Base-by-base conservation (phyloP, 225 moss, liverwort and hornwort species). In the Polytrichum formosum region DNA sequence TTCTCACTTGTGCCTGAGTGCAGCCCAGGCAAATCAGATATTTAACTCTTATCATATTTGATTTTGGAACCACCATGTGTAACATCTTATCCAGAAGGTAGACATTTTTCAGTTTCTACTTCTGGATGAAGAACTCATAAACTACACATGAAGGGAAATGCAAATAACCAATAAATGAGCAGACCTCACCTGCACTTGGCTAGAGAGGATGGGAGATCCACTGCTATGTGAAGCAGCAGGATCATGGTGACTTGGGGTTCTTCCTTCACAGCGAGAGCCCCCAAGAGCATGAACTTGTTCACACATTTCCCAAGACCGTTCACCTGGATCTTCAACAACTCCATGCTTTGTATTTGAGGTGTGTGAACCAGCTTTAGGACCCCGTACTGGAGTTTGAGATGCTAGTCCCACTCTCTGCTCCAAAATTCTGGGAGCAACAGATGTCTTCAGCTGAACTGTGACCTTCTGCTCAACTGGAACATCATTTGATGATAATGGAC, bases 211-310 rank as follows among this genome's bases (percentile, higher is more conserved):
- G 20, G 28, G 83, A 54, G 76, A 37, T 66, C 72, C 81, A 58
- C 78, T 81, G 69, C 76, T 61, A 56, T 81, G 74, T 23, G 79
- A 84, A 67, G 78, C 74, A 70, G 81, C 69, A 74, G 78, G 78
- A 81, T 79, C 81, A 61, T 79, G 81, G 70, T 77, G 76, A 77
- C 78, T 84, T 26, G 79, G 79, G 65, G 79, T 72, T 56, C 83
- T 78, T 63, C 55, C 72, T 61, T 72, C 78, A 7, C 67, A 67
- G 75, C 66, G 85, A 70, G 77, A 73, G 64, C 65, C 83, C 69
- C 64, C 70, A 7, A 73, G 62, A 74, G 72, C 26, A 64, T 54
- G 58, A 54, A 7, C 65, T 65, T 28, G 65, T 53, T 73, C 65
- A 56, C 13, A 37, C 19, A 23, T 33, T 26, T 63, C 62, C 26